Percentiles rank a stretch among this genome's conserved stretches.
phyloP scores from a whole-genome alignment of 106 monocot species.

The Platanthera guangdongensis region DNA sequence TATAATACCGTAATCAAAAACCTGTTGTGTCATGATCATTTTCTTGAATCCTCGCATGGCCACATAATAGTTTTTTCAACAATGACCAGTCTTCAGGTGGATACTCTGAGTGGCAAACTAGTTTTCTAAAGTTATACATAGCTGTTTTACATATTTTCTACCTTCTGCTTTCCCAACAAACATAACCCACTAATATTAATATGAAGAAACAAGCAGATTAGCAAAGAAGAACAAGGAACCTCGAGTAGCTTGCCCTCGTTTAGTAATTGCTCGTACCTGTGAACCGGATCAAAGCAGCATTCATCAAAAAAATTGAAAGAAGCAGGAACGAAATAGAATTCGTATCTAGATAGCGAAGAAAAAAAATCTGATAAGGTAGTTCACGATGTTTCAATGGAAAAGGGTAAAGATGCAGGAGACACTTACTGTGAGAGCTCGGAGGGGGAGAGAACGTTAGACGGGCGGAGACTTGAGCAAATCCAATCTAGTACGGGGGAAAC shows the following conservation, averaged over 20 bases:
- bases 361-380: constrained; percentile 5
- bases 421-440: constrained; percentile 69
- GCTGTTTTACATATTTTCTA: background rate
- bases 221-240: constrained; percentile 22
- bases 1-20: background rate
- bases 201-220: background rate
- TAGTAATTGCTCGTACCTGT: constrained; percentile 84
- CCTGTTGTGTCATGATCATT: background rate
- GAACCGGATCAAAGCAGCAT: background rate
- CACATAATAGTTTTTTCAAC: background rate
- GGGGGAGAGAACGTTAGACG: constrained; percentile 79
- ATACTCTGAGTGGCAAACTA: background rate
- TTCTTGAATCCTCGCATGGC: background rate
- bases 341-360: background rate
- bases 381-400: background rate
- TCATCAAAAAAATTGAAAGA: background rate
- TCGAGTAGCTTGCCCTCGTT: constrained; percentile 83
- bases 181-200: background rate
- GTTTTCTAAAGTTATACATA: background rate
- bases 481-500: constrained; percentile 77
- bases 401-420: background rate
- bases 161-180: background rate
- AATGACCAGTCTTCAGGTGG: background rate
- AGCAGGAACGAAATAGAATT: background rate
- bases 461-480: constrained; percentile 92